Base-by-base conservation (phyloP, 106 monocot genomes). In the Dendrobium chrysotoxum region DNA sequence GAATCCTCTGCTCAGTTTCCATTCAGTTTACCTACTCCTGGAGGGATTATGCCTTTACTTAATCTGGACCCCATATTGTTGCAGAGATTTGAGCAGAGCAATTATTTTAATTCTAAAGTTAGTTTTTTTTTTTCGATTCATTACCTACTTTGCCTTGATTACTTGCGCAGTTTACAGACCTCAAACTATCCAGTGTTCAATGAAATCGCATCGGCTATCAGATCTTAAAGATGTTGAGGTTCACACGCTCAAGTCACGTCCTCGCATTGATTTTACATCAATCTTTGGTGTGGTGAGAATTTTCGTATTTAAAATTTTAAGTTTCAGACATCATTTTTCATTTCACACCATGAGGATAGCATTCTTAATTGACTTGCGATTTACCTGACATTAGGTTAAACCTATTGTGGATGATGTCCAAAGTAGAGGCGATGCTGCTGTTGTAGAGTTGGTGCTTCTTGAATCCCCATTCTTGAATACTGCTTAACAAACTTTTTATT, bases 401-500 rank as follows among this genome's bases (percentile, higher is more conserved):
- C 98, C 98, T 23, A 99, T 99, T 71, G 91, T 99, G 70, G 92
- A 99, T 67, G 98, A 99, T 81, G 98, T 99, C 1, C 89, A 89
- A 35, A 82, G 46, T 54, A 84, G 87, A 83, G 98, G 98, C 6
- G 98, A 99, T 83, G 86, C 84, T 72, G 98, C 98, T 61, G 95
- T 99, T 58, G 87, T 86, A 86, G 91, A 95, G 98, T 99, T 67
- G 46, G 86, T 84, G 28, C 87, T 81, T 81, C 77, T 86, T 82
- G 70, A 64, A 76, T 53, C 38, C 75, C 44, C 16, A 20, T 78
- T 15, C 47, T 40, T 28, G 68, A 31, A 77, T 80, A 1, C 45
- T 40, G 53, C 26, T 30, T 86, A 40, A 16, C 25, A 18, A 39
- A 53, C 18, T 25, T 15, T 30, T 40, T 74, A 4, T 8, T 18